Base-by-base conservation (phyloP, 768 basidiomycete species). In the Auriscalpium orientale region DNA sequence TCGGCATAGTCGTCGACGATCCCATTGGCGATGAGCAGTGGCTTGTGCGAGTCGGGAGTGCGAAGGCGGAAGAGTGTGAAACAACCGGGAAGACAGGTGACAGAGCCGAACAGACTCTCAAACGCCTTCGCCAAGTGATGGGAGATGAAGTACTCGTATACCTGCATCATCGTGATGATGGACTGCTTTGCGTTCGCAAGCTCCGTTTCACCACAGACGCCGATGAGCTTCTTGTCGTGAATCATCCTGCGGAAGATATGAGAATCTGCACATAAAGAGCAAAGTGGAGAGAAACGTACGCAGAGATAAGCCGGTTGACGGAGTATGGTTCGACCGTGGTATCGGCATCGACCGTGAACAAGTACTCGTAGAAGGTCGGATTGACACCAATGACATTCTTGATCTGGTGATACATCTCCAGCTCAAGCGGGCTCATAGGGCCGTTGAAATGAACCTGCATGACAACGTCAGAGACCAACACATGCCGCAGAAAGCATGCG, bases 331-430 rank as follows among this genome's bases (percentile, higher is more conserved):
- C 85, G 38, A 95, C 94, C 9, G 88, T 90, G 1, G 97, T 99
- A 79, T 97, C 93, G 59, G 94, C 93, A 71, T 97, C 93, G 44
- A 97, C 83, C 68, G 84, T 93, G 74, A 95, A 89, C 58, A 94
- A 62, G 65, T 95, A 98, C 72, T 98, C 97, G 72, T 98, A 99
- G 74, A 98, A 98, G 0, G 92, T 87, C 2, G 95, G 97, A 71
- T 99, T 97, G 66, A 99, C 93, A 71, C 97, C 97, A 64, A 99
- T 98, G 53, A 98, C 94, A 66, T 99, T 99, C 81, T 98, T 93
- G 79, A 98, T 94, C 71, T 99, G 97, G 69, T 98, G 97, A 67
- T 94, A 98, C 76, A 99, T 95, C 75, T 99, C 97, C 53, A 99
- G 73, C 72, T 99, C 97, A 59, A 95, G 72, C 1, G 97, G 97